These are phyloP conservation scores for Quercus tomentella DNA, from an alignment of 331 rosid species.

Conservation along the genomic window DNA sequence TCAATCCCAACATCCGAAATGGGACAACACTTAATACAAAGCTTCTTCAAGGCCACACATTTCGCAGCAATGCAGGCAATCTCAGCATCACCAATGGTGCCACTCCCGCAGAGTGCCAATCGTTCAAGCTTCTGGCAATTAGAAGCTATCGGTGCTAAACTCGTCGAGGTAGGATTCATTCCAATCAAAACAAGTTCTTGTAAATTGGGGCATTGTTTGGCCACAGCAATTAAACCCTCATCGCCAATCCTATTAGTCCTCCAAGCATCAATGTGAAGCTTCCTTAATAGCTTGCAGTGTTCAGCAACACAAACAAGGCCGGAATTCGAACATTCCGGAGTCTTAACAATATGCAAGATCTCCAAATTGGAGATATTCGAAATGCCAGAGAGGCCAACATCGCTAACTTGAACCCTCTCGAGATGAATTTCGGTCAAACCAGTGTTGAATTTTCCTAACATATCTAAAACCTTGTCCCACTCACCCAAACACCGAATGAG, in stretches of 20 bases:
- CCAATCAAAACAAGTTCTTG: constrained; percentile 84
- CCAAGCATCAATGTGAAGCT: constrained; percentile 91
- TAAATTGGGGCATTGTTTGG: constrained; percentile 51
- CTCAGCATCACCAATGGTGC: constrained; percentile 66
- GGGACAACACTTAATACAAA: constrained; percentile 80
- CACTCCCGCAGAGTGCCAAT: constrained; percentile 78
- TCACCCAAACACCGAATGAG: constrained; percentile 68
- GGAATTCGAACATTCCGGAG: constrained; percentile 57
- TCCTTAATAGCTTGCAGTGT: constrained; percentile 57
- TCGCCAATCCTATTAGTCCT: constrained; percentile 73
- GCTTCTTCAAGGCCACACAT: constrained; percentile 67
- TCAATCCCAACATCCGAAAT: constrained; percentile 65
- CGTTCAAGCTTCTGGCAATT: constrained; percentile 66
- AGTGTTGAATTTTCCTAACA: constrained; percentile 30
- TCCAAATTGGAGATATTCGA: constrained; percentile 59
- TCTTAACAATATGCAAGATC: constrained; percentile 58
- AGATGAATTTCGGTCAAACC: constrained; percentile 61
- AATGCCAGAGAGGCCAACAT: constrained; percentile 62
- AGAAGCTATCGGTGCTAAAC: constrained; percentile 53
- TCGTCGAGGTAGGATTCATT: constrained; percentile 51
- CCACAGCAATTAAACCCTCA: constrained; percentile 61
- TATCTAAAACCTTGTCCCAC: constrained; percentile 65
- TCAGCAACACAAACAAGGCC: constrained; percentile 63
- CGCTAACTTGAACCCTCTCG: constrained; percentile 77
- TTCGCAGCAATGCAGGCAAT: constrained; percentile 67